Conservation (phyloP, 2,329 filamentous ascomycete species). For the Pyricularia sp. region DNA sequence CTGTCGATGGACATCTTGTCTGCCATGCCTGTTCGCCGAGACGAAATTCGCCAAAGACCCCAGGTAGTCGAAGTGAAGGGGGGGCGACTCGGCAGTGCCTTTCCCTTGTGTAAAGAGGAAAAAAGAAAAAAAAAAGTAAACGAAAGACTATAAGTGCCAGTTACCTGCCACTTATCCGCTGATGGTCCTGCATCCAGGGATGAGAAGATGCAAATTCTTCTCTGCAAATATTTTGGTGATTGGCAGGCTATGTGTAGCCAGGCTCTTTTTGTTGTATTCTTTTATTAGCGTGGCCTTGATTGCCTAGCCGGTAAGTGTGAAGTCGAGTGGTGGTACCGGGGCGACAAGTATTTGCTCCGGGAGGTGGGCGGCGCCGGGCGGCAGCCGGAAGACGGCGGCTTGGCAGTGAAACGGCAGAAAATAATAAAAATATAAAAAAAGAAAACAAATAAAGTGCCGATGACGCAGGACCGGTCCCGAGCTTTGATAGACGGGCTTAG, state of each 20-base stretch:
- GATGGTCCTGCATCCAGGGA: constrained; percentile 4
- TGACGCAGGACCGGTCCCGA: neutral
- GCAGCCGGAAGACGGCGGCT: neutral
- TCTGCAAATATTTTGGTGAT: neutral
- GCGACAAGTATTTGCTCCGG: neutral
- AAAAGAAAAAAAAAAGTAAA: constrained; percentile 6
- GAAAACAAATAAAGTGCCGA: neutral
- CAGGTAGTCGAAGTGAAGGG: neutral
- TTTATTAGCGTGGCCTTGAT: neutral
- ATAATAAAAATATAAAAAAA: neutral
- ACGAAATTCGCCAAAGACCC: constrained; percentile 14
- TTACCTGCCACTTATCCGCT: constrained; percentile 7
- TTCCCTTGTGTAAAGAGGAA: neutral
- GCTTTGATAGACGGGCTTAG: neutral
- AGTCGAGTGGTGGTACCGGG: neutral
- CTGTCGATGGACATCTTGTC: constrained; percentile 60
- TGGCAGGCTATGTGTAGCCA: neutral
- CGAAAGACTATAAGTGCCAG: constrained; percentile 3
- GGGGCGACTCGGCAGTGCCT: neutral
- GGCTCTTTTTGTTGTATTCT: neutral
- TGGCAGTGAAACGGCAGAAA: neutral
- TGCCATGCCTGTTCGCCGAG: constrained; percentile 42
- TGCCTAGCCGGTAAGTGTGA: neutral
- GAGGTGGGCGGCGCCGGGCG: neutral
- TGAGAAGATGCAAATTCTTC: neutral